These are phyloP conservation scores for Chaetomidium leptoderma DNA, from an alignment of 495 filamentous ascomycete species.

Conservation along the genomic window DNA sequence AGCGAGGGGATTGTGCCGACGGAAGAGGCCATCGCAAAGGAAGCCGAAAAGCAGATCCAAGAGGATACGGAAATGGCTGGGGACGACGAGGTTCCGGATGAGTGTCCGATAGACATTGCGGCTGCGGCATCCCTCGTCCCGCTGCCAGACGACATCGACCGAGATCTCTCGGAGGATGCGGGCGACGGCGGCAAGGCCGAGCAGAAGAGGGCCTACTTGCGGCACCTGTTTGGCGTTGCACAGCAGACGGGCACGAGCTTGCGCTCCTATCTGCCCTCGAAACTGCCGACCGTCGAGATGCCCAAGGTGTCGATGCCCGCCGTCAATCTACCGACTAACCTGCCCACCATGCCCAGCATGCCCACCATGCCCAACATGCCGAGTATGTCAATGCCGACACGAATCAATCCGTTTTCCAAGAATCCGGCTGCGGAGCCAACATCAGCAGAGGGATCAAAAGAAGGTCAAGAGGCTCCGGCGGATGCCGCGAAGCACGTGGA, in stretches of 20 bases:
- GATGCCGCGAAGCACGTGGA: not conserved
- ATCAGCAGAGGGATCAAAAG: not conserved
- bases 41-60: conserved; percentile 8
- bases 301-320: conserved; percentile 29
- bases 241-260: conserved; percentile 40
- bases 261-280: conserved; percentile 41
- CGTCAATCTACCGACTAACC: conserved; percentile 4
- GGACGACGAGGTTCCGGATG: conserved; percentile 33
- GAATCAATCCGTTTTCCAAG: conserved; percentile 21
- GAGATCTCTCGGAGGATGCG: not conserved
- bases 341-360: conserved; percentile 27
- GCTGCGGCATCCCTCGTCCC: conserved; percentile 43
- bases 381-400: conserved; percentile 23
- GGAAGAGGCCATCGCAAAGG: conserved; percentile 9
- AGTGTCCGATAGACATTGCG: conserved; percentile 47
- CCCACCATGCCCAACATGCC: conserved; percentile 24
- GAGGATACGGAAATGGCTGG: conserved; percentile 18
- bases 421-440: not conserved
- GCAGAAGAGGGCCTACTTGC: conserved; percentile 40
- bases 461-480: not conserved
- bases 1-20: conserved; percentile 22
- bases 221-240: conserved; percentile 45
- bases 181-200: conserved; percentile 17
- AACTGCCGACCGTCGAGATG: conserved; percentile 36
- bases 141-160: conserved; percentile 36